These are phyloP conservation scores for Chrysanthemum seticuspe DNA, from an alignment of 129 eudicot species.

Conservation along the genomic window DNA sequence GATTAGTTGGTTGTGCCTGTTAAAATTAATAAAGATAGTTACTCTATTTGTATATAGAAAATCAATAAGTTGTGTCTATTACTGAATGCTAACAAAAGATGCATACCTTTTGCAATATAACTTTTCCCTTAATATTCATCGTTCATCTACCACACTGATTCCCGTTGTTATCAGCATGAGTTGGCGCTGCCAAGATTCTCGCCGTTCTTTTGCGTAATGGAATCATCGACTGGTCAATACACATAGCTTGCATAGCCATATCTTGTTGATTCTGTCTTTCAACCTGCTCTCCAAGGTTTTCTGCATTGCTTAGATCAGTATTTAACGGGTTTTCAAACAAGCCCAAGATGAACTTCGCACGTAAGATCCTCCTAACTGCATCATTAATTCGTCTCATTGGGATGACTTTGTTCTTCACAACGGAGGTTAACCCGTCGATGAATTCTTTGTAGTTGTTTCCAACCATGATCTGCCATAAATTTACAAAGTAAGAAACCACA, in stretches of 20 bases:
- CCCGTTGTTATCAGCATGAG: conserved; percentile 28
- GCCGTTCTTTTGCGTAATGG: no score
- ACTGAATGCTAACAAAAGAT: no score
- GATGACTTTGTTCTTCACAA: no score
- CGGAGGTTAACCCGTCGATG: no score
- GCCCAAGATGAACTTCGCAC: conserved; percentile 54
- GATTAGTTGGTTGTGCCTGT: no score
- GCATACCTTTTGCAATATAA: conserved; percentile 50
- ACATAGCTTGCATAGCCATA: conserved; percentile 70
- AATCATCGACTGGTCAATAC: neutral
- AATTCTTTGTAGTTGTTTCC: conserved; percentile 25
- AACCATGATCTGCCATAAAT: conserved; percentile 61
- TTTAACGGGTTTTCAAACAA: conserved; percentile 23
- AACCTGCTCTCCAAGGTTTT: conserved; percentile 71
- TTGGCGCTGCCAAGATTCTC: no score
- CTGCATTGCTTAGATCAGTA: conserved; percentile 55
- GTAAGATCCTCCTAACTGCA: conserved; percentile 70
- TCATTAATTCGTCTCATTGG: conserved; percentile 43
- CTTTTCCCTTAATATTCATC: conserved; percentile 59
- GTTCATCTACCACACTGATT: conserved; percentile 85
- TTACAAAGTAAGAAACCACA: neutral
- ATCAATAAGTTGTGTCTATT: no score
- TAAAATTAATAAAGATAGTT: no score
- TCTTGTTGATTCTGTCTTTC: conserved; percentile 60
- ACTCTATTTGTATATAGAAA: no score